Percentiles rank a stretch among this genome's conserved stretches.
phyloP scores from a whole-genome alignment of 441 rosid genomes.

The Bruguiera hainesii region DNA sequence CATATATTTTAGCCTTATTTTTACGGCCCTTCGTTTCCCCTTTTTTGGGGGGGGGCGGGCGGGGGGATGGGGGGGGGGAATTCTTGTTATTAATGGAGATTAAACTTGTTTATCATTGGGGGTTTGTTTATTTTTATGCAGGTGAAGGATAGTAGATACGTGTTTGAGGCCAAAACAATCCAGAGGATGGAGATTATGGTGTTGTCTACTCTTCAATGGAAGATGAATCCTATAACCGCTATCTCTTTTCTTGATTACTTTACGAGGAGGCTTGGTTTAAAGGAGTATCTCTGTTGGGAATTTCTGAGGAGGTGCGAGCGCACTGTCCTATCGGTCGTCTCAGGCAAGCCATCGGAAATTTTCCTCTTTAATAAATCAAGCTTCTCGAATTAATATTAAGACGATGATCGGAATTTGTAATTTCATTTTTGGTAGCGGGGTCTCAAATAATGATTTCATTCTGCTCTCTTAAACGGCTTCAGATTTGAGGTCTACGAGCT shows the following conservation, averaged over 20 bases:
- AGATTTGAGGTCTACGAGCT: conserved; percentile 49
- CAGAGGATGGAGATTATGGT: conserved; percentile 75
- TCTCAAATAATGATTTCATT: not conserved
- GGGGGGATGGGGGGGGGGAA: no score
- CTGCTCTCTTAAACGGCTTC: conserved; percentile 10
- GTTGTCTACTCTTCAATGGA: conserved; percentile 69
- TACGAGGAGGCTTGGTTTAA: conserved; percentile 54
- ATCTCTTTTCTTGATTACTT: conserved; percentile 58
- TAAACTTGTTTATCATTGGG: not conserved
- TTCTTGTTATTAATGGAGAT: not conserved
- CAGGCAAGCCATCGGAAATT: conserved; percentile 32
- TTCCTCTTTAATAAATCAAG: not conserved
- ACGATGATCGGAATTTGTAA: not conserved
- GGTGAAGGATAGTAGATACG: conserved; percentile 51
- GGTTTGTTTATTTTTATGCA: conserved; percentile 21
- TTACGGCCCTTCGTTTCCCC: no score
- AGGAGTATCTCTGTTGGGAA: conserved; percentile 43
- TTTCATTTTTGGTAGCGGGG: not conserved
- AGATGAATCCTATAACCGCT: conserved; percentile 74
- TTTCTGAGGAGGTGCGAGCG: conserved; percentile 50
- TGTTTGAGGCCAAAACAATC: conserved; percentile 64
- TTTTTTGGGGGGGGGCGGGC: not conserved
- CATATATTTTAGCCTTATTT: not conserved
- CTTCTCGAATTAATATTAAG: not conserved
- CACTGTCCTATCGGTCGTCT: conserved; percentile 36